Conservation (phyloP, 2,329 filamentous ascomycete species). For the Niveomyces coronatus region DNA sequence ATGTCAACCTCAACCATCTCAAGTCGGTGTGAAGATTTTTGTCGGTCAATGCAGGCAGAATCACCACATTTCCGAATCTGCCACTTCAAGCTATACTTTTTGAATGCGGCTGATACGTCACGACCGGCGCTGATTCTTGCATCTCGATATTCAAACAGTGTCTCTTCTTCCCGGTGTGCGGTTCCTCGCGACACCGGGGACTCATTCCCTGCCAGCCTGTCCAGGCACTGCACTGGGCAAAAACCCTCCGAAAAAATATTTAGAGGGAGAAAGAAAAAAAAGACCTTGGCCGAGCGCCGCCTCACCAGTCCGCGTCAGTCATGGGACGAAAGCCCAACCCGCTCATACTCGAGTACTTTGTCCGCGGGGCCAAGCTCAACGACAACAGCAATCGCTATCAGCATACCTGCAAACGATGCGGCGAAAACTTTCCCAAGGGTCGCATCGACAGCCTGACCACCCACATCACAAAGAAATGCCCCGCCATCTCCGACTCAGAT, state of each 20-base stretch:
- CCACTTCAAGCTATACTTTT: slow-evolving; percentile 7
- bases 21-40: slow-evolving; percentile 32
- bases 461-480: slow-evolving; percentile 81
- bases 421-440: slow-evolving; percentile 83
- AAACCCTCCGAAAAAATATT: too few species aligned
- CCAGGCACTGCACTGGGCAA: background rate
- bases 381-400: slow-evolving; percentile 88
- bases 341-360: slow-evolving; percentile 80
- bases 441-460: slow-evolving; percentile 71
- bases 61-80: slow-evolving; percentile 17
- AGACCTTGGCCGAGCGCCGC: slow-evolving; percentile 16
- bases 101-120: background rate
- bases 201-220: background rate
- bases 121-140: background rate
- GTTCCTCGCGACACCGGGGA: slow-evolving; percentile 3
- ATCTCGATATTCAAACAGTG: slow-evolving; percentile 7
- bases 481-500: slow-evolving; percentile 63
- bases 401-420: slow-evolving; percentile 81
- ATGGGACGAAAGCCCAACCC: slow-evolving; percentile 82
- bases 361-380: slow-evolving; percentile 73
- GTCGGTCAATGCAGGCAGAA: slow-evolving; percentile 32
- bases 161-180: background rate
- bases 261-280: too few species aligned
- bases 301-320: slow-evolving; percentile 16
- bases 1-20: background rate